phyloP scores from a whole-genome alignment of 176 grass and related monocot genomes.

The Triticum turgidum region DNA sequence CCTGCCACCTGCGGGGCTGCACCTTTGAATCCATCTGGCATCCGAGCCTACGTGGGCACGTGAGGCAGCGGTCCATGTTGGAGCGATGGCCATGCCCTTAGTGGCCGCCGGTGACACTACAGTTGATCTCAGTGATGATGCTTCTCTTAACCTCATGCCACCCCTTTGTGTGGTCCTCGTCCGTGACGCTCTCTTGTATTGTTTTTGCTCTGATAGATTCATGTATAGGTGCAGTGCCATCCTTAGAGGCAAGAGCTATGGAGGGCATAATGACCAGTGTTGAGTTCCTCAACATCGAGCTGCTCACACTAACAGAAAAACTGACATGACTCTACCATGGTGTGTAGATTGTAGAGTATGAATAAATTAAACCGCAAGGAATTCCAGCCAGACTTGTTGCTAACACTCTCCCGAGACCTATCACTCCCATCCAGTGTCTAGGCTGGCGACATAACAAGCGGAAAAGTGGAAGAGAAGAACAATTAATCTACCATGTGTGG shows the following conservation, averaged over 20 bases:
- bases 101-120: no score
- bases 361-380: background rate
- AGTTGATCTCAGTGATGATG: background rate
- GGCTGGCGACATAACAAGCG: background rate
- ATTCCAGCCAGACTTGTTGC: background rate
- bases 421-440: background rate
- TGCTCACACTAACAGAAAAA: background rate
- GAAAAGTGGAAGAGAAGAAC: background rate
- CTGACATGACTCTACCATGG: background rate
- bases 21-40: no score
- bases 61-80: no score
- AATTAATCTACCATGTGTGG: background rate
- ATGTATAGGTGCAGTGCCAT: background rate
- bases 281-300: background rate
- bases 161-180: background rate
- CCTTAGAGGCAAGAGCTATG: background rate
- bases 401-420: background rate
- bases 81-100: no score
- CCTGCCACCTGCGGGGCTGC: no score
- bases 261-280: background rate
- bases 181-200: no score
- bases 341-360: no score
- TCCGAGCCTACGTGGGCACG: no score
- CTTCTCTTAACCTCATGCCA: no score
- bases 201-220: no score